Evolutionary conservation across 768 basidiomycete species (phyloP).

Genomic region (Sutorius australiensis): DNA sequence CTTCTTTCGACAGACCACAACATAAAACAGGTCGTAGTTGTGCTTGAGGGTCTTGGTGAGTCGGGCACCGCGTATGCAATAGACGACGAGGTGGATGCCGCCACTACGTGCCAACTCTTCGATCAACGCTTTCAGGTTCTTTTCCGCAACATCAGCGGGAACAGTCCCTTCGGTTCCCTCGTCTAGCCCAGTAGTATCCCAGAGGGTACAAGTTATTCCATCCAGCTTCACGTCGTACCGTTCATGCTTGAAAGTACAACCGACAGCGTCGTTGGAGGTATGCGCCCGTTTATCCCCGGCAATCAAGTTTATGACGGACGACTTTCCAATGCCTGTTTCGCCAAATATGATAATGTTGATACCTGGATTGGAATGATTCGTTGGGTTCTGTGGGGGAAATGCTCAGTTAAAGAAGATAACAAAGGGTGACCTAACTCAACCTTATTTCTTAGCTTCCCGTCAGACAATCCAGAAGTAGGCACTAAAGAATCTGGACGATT

Average conservation of each 20-base stretch:
- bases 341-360: constrained; percentile 1
- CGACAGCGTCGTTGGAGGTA: background rate
- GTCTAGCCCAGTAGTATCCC: constrained; percentile 10
- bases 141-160: constrained; percentile 2
- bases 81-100: constrained; percentile 9
- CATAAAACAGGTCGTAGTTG: constrained; percentile 34
- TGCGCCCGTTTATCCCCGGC: background rate
- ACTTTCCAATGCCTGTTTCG: constrained; percentile 3
- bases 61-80: constrained; percentile 2
- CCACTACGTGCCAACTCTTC: background rate
- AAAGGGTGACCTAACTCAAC: too few species aligned
- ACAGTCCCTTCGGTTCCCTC: constrained; percentile 7
- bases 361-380: background rate
- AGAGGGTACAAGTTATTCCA: background rate
- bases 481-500: too few species aligned
- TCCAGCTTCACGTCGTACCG: background rate
- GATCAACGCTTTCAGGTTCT: background rate
- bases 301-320: constrained; percentile 5
- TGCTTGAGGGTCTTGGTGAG: constrained; percentile 14
- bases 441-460: too few species aligned
- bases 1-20: constrained; percentile 30
- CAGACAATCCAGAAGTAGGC: too few species aligned
- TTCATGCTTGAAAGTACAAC: constrained; percentile 2
- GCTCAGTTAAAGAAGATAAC: background rate
- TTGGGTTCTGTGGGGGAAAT: background rate